Evolutionary conservation across 768 basidiomycete genomes (phyloP).

Genomic region (Suillus variegatus): DNA sequence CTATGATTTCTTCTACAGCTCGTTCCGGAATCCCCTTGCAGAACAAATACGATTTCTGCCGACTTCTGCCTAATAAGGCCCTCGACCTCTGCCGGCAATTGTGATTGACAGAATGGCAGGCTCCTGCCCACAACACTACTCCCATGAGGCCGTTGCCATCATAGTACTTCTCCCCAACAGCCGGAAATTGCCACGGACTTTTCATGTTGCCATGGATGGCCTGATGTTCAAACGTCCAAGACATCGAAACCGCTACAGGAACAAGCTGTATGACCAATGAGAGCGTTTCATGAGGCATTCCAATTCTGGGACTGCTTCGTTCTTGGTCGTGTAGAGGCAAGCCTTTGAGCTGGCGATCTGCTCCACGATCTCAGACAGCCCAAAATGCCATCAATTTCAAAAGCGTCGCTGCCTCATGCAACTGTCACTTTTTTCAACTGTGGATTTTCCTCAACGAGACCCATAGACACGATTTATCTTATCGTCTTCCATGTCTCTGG

Average conservation of each 20-base stretch:
- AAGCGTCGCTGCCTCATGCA: background rate
- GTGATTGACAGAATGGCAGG: background rate
- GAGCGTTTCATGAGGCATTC: background rate
- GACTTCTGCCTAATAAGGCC: too few relatives aligned
- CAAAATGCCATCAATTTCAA: background rate
- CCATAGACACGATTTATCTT: background rate
- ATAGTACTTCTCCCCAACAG: background rate
- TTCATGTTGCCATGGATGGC: background rate
- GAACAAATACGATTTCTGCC: too few relatives aligned
- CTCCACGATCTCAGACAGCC: background rate
- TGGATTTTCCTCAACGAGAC: background rate
- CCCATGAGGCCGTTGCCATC: background rate
- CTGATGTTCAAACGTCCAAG: background rate
- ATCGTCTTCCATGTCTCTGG: background rate
- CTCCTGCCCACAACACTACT: too few relatives aligned
- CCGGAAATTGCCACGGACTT: background rate
- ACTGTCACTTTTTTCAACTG: background rate
- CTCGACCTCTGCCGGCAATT: too few relatives aligned
- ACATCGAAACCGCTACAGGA: background rate
- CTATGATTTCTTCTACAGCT: too few relatives aligned
- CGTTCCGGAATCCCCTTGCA: too few relatives aligned
- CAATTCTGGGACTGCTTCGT: background rate
- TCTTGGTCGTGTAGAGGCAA: background rate
- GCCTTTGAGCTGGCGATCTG: background rate
- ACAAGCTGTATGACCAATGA: background rate